Evolutionary conservation across 768 basidiomycete species (phyloP).

Genomic region (Rhizopogon vinicolor): DNA sequence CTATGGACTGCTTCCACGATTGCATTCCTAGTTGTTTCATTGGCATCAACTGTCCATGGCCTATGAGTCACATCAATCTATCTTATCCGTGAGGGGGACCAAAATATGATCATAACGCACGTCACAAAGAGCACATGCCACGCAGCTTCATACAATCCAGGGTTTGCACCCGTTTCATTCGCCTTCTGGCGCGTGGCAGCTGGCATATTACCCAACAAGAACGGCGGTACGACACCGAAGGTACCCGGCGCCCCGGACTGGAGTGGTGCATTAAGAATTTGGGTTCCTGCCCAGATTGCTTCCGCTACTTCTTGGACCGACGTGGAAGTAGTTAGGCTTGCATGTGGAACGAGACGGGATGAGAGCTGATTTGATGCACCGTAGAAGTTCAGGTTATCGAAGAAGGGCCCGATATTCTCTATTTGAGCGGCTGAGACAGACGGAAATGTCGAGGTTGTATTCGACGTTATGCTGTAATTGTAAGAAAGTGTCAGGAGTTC

Average conservation of each 20-base stretch:
- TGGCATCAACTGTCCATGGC: slow-evolving; percentile 10
- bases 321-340: slow-evolving; percentile 10
- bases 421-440: slow-evolving; percentile 6
- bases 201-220: slow-evolving; percentile 12
- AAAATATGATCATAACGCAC: slow-evolving; percentile 2
- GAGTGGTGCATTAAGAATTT: slow-evolving; percentile 9
- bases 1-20: slow-evolving; percentile 5
- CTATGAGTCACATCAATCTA: not conserved
- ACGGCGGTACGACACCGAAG: not conserved
- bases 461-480: slow-evolving; percentile 12
- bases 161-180: slow-evolving; percentile 16
- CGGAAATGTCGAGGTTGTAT: slow-evolving; percentile 13
- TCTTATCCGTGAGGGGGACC: not conserved
- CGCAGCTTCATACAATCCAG: slow-evolving; percentile 12
- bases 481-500: slow-evolving; percentile 10
- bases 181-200: slow-evolving; percentile 3
- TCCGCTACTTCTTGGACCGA: slow-evolving; percentile 12
- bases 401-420: slow-evolving; percentile 7
- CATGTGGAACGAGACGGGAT: slow-evolving; percentile 15
- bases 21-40: not conserved
- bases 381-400: slow-evolving; percentile 8
- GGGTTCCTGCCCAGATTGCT: slow-evolving; percentile 16
- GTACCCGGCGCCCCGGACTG: not conserved
- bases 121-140: slow-evolving; percentile 8
- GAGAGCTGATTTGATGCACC: slow-evolving; percentile 12